These are phyloP conservation scores for Teunomyces lycoperdinae DNA, from an alignment of 805 yeast species.

Conservation along the genomic window DNA sequence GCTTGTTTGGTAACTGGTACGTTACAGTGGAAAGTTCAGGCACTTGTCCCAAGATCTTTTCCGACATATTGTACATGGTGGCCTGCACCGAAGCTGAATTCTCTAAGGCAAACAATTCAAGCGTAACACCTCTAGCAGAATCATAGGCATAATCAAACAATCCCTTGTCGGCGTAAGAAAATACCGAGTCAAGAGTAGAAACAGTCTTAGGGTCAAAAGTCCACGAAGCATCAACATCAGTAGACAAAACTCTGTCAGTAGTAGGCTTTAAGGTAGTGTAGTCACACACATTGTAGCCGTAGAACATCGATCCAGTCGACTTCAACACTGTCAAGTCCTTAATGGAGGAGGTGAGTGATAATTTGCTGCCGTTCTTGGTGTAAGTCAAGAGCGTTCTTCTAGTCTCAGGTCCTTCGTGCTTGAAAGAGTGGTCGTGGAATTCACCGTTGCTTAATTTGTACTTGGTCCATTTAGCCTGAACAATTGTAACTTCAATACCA, in stretches of 20 bases:
- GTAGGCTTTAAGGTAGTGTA: constrained; percentile 86
- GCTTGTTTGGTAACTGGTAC: constrained; percentile 87
- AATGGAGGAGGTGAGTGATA: constrained; percentile 61
- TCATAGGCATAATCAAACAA: constrained; percentile 63
- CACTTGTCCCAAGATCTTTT: constrained; percentile 60
- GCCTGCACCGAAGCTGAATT: constrained; percentile 95
- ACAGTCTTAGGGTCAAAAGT: constrained; percentile 53
- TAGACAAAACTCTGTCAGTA: constrained; percentile 79
- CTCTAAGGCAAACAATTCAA: constrained; percentile 77
- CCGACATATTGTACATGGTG: constrained; percentile 91
- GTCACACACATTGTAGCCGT: constrained; percentile 82
- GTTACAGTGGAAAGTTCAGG: constrained; percentile 61
- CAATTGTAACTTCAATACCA: constrained; percentile 64
- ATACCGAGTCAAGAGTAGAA: constrained; percentile 49
- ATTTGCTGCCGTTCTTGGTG: constrained; percentile 49
- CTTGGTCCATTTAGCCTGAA: constrained; percentile 79
- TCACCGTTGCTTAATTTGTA: constrained; percentile 64
- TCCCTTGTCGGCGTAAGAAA: constrained; percentile 53
- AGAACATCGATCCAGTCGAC: constrained; percentile 90
- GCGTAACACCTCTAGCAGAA: constrained; percentile 64
- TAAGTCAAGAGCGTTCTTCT: constrained; percentile 57
- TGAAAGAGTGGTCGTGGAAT: constrained; percentile 78
- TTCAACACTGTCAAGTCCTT: constrained; percentile 82
- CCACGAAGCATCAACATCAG: constrained; percentile 79
- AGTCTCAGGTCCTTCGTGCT: constrained; percentile 80